Evolutionary conservation across 306 rosid species (phyloP), one percentile per base, ranked within the genome.

Genomic region (Vicia sativa): DNA sequence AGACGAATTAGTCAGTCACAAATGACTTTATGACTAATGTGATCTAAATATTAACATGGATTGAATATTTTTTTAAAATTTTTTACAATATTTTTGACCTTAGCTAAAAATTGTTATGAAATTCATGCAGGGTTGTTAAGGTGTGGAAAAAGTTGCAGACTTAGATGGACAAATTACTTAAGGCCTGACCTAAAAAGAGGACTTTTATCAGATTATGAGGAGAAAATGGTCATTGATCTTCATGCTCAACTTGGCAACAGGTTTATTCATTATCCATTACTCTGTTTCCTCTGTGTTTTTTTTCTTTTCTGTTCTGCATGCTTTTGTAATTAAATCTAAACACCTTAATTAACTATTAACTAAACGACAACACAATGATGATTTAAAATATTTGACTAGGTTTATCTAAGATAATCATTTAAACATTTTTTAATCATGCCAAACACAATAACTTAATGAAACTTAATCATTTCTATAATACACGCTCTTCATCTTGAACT

Each of bases 231-330:
- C 58, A 93, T 93, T 79, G 91, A 93, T 55, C 98, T 93, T 18
- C 98, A 93, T 60, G 89, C 96, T 53, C 93, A 93, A 75, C 93
- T 93, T 70, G 98, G 98, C 62, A 93, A 93, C 78, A 88, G 98
- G 98, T 88, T 29, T 7, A 6, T 34, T 7, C 9, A 34, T 28
- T 19, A 10, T 11, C 11, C 58, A 13, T n/a, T 54, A 14, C 73
- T 2, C 12, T 34, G 28, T 65, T 15, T 68, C 60, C 63, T 37
- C 53, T 74, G 54, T 68, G 70, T 76, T 61, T 28, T 57, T 31
- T 64, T 73, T 76, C 2, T 55, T 29, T 57, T 31, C 73, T 74
- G 69, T 71, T 63, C 9, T 71, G 46, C 75, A 56, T 74, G 78
- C 68, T 34, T 34, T 37, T 18, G 11, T 18, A 37, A 37, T 38